Percentiles rank a stretch among this genome's conserved stretches.
phyloP scores from a whole-genome alignment of 2,329 filamentous ascomycete genomes.

The Boeremia exigua region DNA sequence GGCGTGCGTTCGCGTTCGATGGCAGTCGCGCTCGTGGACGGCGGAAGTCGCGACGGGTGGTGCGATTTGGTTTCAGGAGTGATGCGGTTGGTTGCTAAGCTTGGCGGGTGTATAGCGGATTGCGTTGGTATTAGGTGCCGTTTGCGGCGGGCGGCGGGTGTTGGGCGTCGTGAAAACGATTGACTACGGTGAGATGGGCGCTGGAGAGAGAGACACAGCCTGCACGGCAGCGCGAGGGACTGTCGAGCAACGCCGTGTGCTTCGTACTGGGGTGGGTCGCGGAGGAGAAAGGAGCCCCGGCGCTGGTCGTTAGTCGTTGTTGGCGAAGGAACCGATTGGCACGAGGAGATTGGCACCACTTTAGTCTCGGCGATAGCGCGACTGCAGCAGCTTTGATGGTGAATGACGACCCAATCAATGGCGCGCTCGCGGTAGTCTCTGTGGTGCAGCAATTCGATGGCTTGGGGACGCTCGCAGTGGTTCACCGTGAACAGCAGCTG shows the following conservation, averaged over 20 bases:
- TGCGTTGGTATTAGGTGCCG: slow-evolving; percentile 23
- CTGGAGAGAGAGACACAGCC: slow-evolving; percentile 25
- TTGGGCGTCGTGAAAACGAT: slow-evolving; percentile 41
- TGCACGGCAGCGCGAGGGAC: slow-evolving; percentile 24
- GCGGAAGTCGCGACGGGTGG: slow-evolving; percentile 9
- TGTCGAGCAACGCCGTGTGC: slow-evolving; percentile 18
- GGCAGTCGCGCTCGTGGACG: slow-evolving; percentile 6
- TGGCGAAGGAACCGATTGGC: slow-evolving; percentile 18
- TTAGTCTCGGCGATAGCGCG: slow-evolving; percentile 9
- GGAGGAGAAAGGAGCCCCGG: slow-evolving; percentile 18
- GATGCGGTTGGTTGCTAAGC: slow-evolving; percentile 20
- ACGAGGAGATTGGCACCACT: slow-evolving; percentile 12
- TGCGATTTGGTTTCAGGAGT: slow-evolving; percentile 15
- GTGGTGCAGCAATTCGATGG: slow-evolving; percentile 13
- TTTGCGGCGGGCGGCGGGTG: slow-evolving; percentile 20
- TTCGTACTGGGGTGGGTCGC: slow-evolving; percentile 12
- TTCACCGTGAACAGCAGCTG: slow-evolving; percentile 10
- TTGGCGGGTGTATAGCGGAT: slow-evolving; percentile 27
- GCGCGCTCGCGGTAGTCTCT: background rate
- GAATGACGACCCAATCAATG: slow-evolving; percentile 10
- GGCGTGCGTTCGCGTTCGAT: slow-evolving; percentile 8
- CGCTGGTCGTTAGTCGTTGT: slow-evolving; percentile 14
- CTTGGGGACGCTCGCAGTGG: slow-evolving; percentile 2
- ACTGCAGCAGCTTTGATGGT: background rate
- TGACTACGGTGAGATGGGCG: slow-evolving; percentile 47